A percentile compares a stretch with the other conserved stretches of the same genome.
These are phyloP conservation scores for Udeniomyces megalosporus DNA, from an alignment of 768 basidiomycete genomes.

Conservation along the genomic window DNA sequence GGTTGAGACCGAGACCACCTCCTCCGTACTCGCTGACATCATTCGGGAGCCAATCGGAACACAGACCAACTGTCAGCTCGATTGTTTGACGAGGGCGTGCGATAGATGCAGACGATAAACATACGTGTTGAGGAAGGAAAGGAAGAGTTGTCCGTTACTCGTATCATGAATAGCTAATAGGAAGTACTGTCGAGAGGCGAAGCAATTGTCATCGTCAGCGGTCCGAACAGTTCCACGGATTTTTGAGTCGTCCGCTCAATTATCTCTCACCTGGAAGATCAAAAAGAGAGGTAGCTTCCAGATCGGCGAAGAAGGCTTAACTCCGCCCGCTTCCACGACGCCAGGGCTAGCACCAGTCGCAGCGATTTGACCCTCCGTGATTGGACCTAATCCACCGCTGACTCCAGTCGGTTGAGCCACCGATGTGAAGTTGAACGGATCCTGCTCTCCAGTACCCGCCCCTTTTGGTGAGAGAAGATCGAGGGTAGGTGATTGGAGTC, in stretches of 20 bases:
- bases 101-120: not conserved
- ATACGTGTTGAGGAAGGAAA: conserved; percentile 12
- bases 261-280: conserved; percentile 46
- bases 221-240: too few relatives aligned
- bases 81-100: conserved; percentile 29
- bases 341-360: not conserved
- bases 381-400: not conserved
- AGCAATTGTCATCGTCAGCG: too few relatives aligned
- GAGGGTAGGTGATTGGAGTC: conserved; percentile 50
- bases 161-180: conserved; percentile 9
- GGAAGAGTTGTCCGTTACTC: conserved; percentile 13
- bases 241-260: too few relatives aligned
- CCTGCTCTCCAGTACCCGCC: conserved; percentile 20
- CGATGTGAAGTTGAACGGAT: conserved; percentile 16
- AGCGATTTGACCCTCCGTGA: conserved; percentile 12
- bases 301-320: conserved; percentile 47
- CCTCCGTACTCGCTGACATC: conserved; percentile 39
- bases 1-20: conserved; percentile 81
- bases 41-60: not conserved
- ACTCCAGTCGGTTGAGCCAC: conserved; percentile 15
- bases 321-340: not conserved
- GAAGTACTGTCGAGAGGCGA: too few relatives aligned
- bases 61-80: conserved; percentile 26
- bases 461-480: conserved; percentile 16
- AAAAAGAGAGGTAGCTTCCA: conserved; percentile 65